Evolutionary conservation across 306 rosid genomes (phyloP).

Genomic region (Acacia crassicarpa): DNA sequence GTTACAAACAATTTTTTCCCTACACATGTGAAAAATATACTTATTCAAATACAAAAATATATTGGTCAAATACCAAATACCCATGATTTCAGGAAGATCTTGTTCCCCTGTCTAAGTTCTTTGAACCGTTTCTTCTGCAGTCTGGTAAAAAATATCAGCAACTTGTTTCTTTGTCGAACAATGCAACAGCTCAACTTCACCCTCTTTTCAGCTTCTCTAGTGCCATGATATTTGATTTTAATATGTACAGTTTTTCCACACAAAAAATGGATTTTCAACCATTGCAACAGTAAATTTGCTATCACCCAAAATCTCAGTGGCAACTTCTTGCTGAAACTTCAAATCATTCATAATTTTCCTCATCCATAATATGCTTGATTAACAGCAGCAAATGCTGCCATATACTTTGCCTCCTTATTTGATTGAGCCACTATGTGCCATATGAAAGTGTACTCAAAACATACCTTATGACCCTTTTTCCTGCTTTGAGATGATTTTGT

Average conservation of each 20-base stretch:
- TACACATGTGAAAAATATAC: too few relatives aligned
- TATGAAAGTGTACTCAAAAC: too few relatives aligned
- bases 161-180: not conserved
- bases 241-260: not conserved
- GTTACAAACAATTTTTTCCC: too few relatives aligned
- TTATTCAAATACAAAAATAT: too few relatives aligned
- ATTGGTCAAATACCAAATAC: too few relatives aligned
- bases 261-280: not conserved
- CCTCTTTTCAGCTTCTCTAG: not conserved
- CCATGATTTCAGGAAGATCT: not conserved
- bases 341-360: not conserved
- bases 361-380: not conserved
- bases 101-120: not conserved
- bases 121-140: not conserved
- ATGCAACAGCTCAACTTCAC: not conserved
- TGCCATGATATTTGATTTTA: not conserved
- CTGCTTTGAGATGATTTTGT: too few relatives aligned
- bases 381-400: not conserved
- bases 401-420: too few relatives aligned
- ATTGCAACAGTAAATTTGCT: not conserved
- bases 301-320: not conserved
- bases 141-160: not conserved
- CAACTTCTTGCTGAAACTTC: not conserved
- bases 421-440: too few relatives aligned
- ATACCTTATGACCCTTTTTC: too few relatives aligned